Evolutionary conservation across 2,329 filamentous ascomycete species (phyloP).

Genomic region (Cytospora chrysosperma): DNA sequence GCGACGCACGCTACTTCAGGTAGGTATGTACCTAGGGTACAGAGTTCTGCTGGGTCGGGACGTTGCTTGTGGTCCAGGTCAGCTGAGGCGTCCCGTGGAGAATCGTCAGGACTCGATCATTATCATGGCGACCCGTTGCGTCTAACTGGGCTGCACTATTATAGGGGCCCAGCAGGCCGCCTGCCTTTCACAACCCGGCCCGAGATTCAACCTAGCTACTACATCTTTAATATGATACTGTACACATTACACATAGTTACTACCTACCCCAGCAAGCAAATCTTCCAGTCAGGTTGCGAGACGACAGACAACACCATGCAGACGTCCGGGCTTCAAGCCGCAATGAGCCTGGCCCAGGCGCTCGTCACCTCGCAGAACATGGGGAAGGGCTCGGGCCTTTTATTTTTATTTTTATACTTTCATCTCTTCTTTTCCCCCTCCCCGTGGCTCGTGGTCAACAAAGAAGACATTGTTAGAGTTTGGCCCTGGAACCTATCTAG

Average conservation of each 20-base stretch:
- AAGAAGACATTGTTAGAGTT: neutral
- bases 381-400: neutral
- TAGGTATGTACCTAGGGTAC: neutral
- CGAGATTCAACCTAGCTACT: neutral
- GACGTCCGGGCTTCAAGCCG: neutral
- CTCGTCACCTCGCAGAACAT: neutral
- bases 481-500: neutral
- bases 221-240: too few species aligned
- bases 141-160: neutral
- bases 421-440: neutral
- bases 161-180: too few species aligned
- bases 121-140: neutral
- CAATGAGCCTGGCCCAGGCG: neutral
- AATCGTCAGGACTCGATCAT: neutral
- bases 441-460: neutral
- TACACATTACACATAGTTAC: too few species aligned
- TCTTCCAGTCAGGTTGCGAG: neutral
- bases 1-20: neutral
- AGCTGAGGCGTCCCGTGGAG: constrained; percentile 4
- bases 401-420: too few species aligned
- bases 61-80: neutral
- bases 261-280: neutral
- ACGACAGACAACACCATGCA: neutral
- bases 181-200: neutral
- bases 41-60: neutral